These are phyloP conservation scores for Lentinula detonsa DNA, from an alignment of 768 basidiomycete species.

Conservation along the genomic window DNA sequence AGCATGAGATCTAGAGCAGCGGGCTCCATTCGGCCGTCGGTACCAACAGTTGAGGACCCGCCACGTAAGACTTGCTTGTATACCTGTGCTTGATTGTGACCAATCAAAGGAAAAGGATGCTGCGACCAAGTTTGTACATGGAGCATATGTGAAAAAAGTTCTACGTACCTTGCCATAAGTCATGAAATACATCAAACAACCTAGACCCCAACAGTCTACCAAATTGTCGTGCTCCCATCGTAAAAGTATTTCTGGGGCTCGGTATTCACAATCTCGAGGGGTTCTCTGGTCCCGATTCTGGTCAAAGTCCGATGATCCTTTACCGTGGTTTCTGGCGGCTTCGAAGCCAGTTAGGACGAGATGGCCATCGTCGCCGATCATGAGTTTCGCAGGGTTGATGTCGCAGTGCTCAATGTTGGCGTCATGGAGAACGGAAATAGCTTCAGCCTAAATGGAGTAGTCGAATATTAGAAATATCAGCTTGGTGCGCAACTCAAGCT, in stretches of 20 bases:
- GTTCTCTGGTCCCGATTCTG: background rate
- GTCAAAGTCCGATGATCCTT: constrained; percentile 9
- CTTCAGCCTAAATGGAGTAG: constrained; percentile 27
- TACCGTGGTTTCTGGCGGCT: constrained; percentile 22
- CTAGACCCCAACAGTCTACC: constrained; percentile 60
- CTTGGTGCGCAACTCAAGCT: constrained; percentile 9
- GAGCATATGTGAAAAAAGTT: background rate
- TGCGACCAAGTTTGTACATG: constrained; percentile 12
- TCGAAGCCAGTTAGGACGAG: constrained; percentile 38
- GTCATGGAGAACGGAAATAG: constrained; percentile 36
- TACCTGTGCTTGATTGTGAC: background rate
- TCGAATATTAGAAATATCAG: background rate
- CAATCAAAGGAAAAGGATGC: constrained; percentile 32
- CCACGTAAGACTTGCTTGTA: constrained; percentile 6
- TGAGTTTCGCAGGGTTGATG: constrained; percentile 37
- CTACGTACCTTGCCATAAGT: constrained; percentile 36
- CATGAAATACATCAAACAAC: constrained; percentile 45
- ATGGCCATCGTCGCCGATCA: constrained; percentile 40
- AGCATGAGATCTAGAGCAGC: constrained; percentile 28
- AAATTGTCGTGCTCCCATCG: constrained; percentile 47
- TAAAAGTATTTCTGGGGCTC: constrained; percentile 48
- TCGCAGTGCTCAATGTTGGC: constrained; percentile 41
- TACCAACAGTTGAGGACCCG: background rate
- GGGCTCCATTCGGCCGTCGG: background rate
- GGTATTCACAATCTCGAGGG: constrained; percentile 21